Conservation (phyloP, 305 asterid genomes). For the Fraxinus xanthoxyloides region DNA sequence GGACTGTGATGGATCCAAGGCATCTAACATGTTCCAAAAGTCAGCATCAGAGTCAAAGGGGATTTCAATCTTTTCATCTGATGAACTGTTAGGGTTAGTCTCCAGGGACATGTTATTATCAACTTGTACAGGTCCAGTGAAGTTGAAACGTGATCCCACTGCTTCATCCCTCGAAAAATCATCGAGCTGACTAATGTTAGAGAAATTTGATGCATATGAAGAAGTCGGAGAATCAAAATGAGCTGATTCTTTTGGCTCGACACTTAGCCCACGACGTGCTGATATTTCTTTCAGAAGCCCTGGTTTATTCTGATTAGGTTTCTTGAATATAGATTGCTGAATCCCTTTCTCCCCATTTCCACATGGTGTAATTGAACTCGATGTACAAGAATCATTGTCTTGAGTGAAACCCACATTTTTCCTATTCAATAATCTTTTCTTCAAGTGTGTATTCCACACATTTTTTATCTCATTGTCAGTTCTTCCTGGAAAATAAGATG, state of each 20-base stretch:
- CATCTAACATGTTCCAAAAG: slow-evolving; percentile 45
- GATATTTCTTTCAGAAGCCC: background rate
- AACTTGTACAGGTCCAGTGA: background rate
- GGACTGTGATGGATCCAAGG: slow-evolving; percentile 23
- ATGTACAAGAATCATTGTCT: slow-evolving; percentile 19
- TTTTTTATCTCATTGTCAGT: slow-evolving; percentile 77
- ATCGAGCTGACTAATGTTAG: slow-evolving; percentile 12
- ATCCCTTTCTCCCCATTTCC: background rate
- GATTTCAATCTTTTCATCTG: slow-evolving; percentile 24
- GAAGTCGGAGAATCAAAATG: slow-evolving; percentile 21
- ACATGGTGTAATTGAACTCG: slow-evolving; percentile 4
- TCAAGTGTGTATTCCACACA: slow-evolving; percentile 66
- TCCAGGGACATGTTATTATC: background rate
- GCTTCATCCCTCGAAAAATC: background rate
- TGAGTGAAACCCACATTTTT: slow-evolving; percentile 1
- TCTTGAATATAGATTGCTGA: background rate
- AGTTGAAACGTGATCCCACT: background rate
- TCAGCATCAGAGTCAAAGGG: slow-evolving; percentile 37
- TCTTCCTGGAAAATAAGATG: slow-evolving; percentile 67
- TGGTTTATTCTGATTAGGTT: background rate
- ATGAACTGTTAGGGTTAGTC: background rate
- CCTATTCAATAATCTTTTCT: slow-evolving; percentile 39
- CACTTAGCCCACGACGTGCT: background rate
- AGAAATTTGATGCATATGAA: slow-evolving; percentile 25
- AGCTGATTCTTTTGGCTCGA: slow-evolving; percentile 1